Evolutionary conservation across 495 filamentous ascomycete species (phyloP).

Genomic region (Gamarada debralockiae): DNA sequence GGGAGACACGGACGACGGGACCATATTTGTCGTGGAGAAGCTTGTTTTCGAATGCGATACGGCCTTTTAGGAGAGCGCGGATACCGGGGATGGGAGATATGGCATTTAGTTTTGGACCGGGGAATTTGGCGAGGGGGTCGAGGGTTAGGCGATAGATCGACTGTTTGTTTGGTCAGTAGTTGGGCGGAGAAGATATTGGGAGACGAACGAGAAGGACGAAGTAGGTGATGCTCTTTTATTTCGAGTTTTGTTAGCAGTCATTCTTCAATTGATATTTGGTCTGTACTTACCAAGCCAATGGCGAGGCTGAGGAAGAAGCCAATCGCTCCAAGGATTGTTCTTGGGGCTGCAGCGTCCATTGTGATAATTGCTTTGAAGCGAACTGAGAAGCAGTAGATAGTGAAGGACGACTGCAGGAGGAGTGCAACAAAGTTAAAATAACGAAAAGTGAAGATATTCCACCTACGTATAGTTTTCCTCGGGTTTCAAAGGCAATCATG

Average conservation of each 20-base stretch:
- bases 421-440: too few species aligned
- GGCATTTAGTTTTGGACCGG: conserved; percentile 8
- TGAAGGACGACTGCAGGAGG: too few species aligned
- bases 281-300: conserved; percentile 1
- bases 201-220: conserved; percentile 1
- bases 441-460: too few species aligned
- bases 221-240: conserved; percentile 1
- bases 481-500: too few species aligned
- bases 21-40: conserved; percentile 24
- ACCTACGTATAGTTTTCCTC: too few species aligned
- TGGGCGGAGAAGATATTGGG: too few species aligned
- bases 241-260: too few species aligned
- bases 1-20: conserved; percentile 21
- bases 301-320: conserved; percentile 3
- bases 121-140: conserved; percentile 14
- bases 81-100: conserved; percentile 6
- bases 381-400: too few species aligned
- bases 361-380: not conserved
- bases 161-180: not conserved
- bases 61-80: conserved; percentile 7
- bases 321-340: conserved; percentile 5
- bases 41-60: conserved; percentile 12
- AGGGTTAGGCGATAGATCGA: conserved; percentile 10
- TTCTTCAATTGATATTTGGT: not conserved
- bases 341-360: conserved; percentile 3